Evolutionary conservation across 192 early-diverging fungal genomes (phyloP).

Genomic region (Coemansia sp.): DNA sequence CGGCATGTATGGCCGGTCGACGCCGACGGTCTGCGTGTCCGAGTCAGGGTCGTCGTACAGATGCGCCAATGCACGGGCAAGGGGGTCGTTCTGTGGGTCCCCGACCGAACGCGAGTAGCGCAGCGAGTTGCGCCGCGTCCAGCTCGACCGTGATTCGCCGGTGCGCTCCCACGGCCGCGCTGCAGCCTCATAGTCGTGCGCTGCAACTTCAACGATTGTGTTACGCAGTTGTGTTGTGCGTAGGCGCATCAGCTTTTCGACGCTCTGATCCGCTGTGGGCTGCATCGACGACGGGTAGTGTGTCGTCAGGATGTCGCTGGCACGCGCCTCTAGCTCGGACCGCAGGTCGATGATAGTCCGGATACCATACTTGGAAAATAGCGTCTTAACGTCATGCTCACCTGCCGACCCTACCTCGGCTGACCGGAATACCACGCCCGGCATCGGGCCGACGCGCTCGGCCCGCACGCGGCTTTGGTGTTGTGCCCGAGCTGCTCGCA

Average conservation of each 20-base stretch:
- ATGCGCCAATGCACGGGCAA: constrained; percentile 39
- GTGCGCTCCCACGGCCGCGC: constrained; percentile 46
- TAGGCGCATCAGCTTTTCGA: constrained; percentile 30
- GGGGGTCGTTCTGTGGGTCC: constrained; percentile 27
- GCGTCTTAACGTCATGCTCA: constrained; percentile 44
- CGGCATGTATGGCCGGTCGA: constrained; percentile 28
- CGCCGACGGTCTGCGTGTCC: constrained; percentile 21
- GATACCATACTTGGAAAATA: constrained; percentile 48
- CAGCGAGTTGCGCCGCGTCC: constrained; percentile 43
- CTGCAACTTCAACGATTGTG: constrained; percentile 48
- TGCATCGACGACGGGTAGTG: constrained; percentile 49
- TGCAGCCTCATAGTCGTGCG: constrained; percentile 41
- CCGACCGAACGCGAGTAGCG: constrained; percentile 39
- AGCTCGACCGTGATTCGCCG: constrained; percentile 37
- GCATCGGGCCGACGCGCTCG: constrained; percentile 34
- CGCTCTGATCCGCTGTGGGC: constrained; percentile 39
- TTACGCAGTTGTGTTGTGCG: constrained; percentile 34
- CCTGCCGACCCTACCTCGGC: constrained; percentile 43
- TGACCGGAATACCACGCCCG: constrained; percentile 50
- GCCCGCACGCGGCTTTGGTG: constrained; percentile 12
- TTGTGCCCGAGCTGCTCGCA: constrained; percentile 17
- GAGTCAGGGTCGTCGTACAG: constrained; percentile 30
- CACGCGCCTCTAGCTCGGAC: constrained; percentile 43
- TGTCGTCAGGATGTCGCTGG: constrained; percentile 40
- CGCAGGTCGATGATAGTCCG: constrained; percentile 53